Percentiles rank a stretch among this genome's conserved stretches.
These are phyloP conservation scores for Aspergillus baeticus DNA, from an alignment of 495 filamentous ascomycete species.

Conservation along the genomic window DNA sequence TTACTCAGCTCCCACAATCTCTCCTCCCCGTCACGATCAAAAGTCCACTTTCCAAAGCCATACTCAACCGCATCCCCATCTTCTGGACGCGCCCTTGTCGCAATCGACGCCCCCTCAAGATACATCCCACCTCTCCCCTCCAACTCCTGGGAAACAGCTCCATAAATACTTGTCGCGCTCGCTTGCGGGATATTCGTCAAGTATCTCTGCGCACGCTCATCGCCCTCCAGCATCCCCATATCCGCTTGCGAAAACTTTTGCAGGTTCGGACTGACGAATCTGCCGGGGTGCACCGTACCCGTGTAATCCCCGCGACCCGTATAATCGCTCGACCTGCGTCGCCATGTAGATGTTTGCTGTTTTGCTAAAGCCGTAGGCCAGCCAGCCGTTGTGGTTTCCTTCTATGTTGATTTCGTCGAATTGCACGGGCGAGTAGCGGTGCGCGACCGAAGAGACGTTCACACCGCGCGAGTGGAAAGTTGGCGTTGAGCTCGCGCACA, in stretches of 20 bases:
- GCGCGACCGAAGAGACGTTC: constrained; percentile 36
- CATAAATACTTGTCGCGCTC: constrained; percentile 42
- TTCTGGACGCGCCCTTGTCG: background rate
- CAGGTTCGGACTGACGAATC: constrained; percentile 25
- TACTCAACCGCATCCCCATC: constrained; percentile 1
- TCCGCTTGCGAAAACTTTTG: constrained; percentile 20
- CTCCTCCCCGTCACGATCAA: background rate
- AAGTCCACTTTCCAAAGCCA: background rate
- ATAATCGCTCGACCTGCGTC: constrained; percentile 42
- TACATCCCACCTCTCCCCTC: constrained; percentile 40
- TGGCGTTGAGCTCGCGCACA: constrained; percentile 33
- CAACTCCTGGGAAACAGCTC: constrained; percentile 33
- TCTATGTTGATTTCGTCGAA: constrained; percentile 36
- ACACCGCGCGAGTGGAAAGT: constrained; percentile 43
- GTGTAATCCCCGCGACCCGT: constrained; percentile 36
- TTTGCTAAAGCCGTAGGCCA: constrained; percentile 38
- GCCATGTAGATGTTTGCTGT: constrained; percentile 43
- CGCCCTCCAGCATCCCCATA: constrained; percentile 12
- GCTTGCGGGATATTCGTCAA: constrained; percentile 37
- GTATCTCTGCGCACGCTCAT: constrained; percentile 17
- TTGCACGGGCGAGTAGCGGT: constrained; percentile 24
- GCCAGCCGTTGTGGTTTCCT: constrained; percentile 36
- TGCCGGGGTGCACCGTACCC: constrained; percentile 39
- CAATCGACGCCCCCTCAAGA: constrained; percentile 23
- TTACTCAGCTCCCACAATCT: constrained; percentile 4